Evolutionary conservation across 106 monocot genomes (phyloP).

Genomic region (Dactylorhiza incarnata): DNA sequence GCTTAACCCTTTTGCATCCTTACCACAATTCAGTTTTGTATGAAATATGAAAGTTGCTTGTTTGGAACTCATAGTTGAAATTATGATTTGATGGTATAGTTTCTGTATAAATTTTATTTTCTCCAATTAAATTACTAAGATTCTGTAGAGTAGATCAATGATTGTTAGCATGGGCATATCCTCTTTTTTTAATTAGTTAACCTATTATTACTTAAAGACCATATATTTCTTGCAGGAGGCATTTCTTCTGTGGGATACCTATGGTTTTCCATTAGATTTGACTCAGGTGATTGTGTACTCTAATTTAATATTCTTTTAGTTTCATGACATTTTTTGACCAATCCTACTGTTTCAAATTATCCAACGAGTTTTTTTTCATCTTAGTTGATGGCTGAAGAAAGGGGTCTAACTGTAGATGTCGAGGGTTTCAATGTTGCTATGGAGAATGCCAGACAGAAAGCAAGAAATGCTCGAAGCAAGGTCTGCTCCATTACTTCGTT

Average conservation of each 20-base stretch:
- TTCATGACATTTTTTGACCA: neutral
- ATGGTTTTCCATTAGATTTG: slow-evolving; percentile 93
- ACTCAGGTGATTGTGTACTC: slow-evolving; percentile 52
- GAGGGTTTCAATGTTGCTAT: slow-evolving; percentile 82
- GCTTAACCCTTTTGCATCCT: too few relatives aligned
- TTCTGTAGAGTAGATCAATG: neutral
- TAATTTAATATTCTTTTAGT: neutral
- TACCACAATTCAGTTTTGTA: too few relatives aligned
- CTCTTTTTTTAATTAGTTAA: neutral
- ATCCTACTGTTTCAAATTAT: neutral
- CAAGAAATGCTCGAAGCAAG: slow-evolving; percentile 84
- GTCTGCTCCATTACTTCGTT: slow-evolving; percentile 19
- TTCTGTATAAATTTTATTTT: neutral
- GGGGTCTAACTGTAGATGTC: slow-evolving; percentile 65
- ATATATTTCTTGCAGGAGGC: slow-evolving; percentile 58
- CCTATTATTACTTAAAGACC: neutral
- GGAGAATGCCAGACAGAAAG: slow-evolving; percentile 94
- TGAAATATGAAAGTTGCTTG: neutral
- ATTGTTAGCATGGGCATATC: neutral
- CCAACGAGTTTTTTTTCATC: neutral
- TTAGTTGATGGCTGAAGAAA: slow-evolving; percentile 97
- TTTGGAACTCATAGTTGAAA: neutral
- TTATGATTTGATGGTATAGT: neutral
- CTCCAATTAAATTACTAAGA: neutral
- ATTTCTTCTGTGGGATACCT: slow-evolving; percentile 93